Evolutionary conservation across 1,284 basidiomycete species (phyloP), one percentile per base, ranked within the genome.

Genomic region (Hymenochaete sp.): DNA sequence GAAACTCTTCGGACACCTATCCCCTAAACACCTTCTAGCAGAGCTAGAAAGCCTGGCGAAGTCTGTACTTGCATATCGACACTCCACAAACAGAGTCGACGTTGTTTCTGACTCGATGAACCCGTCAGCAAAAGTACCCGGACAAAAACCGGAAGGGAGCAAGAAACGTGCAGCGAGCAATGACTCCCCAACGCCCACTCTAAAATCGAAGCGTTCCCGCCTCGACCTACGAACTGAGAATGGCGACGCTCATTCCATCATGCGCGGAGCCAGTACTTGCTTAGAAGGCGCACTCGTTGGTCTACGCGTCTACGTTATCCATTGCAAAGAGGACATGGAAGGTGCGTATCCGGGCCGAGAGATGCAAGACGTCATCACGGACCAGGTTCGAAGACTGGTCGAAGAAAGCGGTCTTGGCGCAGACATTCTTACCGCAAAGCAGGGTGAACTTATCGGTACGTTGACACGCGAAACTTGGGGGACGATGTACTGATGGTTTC

Each of bases 1-100:
- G 29, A 57, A 65, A 39, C 66, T 92, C 9, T 90, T 73, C 58
- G 89, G 88, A 0, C 89, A 92, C 53, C 70, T 92, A 9, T 81
- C 68, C 26, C 85, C 87, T 0, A 74, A 75, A 19, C 81, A 88
- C 57, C 66, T 92, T 33, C 67, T 71, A 0, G 67, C 72, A 32
- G 87, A 91, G 60, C 70, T 91, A 39, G 57, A 66, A 4, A 62
- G 62, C 1, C 71, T 91, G 31, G 85, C 85, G 5, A 62, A 60
- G 9, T 78, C 84, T 55, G 77, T 89, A 19, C 67, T 73, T n/a
- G 49, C 50, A 26, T 44, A 18, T 27, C 45, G 49, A 24, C 33
- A 22, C 4, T 13, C 24, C 4, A 22, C 14, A 21, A n/a, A 25
- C n/a, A 27, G 16, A 22, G 29, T 33, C 10, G 18, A 32, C 24